phyloP scores from a whole-genome alignment of 345 rosid genomes.

The Ceriops decandra region DNA sequence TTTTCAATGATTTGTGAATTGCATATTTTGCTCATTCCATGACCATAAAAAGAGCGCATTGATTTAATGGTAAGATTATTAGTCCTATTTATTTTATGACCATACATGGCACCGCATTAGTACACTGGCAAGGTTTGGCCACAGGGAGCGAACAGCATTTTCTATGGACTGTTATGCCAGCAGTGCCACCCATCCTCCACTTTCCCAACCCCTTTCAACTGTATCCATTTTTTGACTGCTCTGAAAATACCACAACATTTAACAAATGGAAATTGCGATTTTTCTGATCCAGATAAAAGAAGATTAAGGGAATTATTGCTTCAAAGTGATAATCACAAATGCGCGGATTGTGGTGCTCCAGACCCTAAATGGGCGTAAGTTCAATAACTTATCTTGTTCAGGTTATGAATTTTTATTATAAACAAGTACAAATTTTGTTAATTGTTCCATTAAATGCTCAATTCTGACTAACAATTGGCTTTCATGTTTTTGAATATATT shows the following conservation, averaged over 20 bases:
- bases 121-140: no score
- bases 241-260: not conserved
- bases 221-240: not conserved
- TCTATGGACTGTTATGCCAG: no score
- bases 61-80: no score
- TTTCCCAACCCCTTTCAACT: no score
- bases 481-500: no score
- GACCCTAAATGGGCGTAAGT: conserved; percentile 99
- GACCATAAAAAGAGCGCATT: no score
- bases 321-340: conserved; percentile 71
- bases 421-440: not conserved
- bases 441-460: not conserved
- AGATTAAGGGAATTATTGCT: conserved; percentile 66
- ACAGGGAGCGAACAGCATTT: no score
- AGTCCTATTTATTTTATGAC: no score
- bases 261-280: not conserved
- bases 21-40: no score
- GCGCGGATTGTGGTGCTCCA: conserved; percentile 95
- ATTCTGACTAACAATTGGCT: not conserved
- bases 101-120: no score
- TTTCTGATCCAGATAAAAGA: conserved; percentile 50
- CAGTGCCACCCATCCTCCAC: no score
- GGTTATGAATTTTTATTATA: not conserved
- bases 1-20: no score
- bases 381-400: not conserved